These are phyloP conservation scores for Carex parvula DNA, from an alignment of 176 grass and related monocot genomes.

Conservation along the genomic window DNA sequence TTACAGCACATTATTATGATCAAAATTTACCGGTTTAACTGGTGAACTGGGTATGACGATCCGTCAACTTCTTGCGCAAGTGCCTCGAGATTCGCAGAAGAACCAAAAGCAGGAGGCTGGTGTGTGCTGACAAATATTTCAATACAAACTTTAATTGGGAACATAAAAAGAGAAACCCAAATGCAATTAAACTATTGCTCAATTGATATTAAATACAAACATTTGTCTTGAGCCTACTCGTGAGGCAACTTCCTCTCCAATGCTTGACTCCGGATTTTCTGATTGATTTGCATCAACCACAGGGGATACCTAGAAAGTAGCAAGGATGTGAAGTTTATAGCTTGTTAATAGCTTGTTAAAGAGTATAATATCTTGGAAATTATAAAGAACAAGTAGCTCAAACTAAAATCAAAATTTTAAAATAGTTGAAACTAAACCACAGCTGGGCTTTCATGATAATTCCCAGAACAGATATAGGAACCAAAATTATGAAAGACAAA, in stretches of 20 bases:
- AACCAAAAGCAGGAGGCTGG: slow-evolving; percentile 92
- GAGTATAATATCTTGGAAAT: not conserved
- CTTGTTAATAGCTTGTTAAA: too few species aligned
- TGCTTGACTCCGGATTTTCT: slow-evolving; percentile 45
- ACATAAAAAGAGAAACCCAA: slow-evolving; percentile 13
- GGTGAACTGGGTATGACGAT: slow-evolving; percentile 47
- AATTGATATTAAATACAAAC: slow-evolving; percentile 36
- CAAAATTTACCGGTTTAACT: slow-evolving; percentile 46
- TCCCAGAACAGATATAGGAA: not conserved
- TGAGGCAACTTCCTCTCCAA: slow-evolving; percentile 63
- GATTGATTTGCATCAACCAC: slow-evolving; percentile 17
- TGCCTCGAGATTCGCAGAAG: slow-evolving; percentile 83
- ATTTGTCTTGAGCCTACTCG: slow-evolving; percentile 56
- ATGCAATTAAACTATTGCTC: slow-evolving; percentile 2
- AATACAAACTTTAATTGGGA: slow-evolving; percentile 26
- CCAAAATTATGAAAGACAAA: not conserved
- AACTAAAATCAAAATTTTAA: not conserved
- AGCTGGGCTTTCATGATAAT: not conserved
- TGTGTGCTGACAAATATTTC: slow-evolving; percentile 50
- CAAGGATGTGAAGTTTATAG: not conserved
- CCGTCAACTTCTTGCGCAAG: slow-evolving; percentile 78
- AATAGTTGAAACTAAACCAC: not conserved
- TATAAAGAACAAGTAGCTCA: not conserved
- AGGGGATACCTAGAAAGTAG: not conserved
- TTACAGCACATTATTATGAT: slow-evolving; percentile 23